These are phyloP conservation scores for Cucurbita ficifolia DNA, from an alignment of 306 rosid species.

Conservation along the genomic window DNA sequence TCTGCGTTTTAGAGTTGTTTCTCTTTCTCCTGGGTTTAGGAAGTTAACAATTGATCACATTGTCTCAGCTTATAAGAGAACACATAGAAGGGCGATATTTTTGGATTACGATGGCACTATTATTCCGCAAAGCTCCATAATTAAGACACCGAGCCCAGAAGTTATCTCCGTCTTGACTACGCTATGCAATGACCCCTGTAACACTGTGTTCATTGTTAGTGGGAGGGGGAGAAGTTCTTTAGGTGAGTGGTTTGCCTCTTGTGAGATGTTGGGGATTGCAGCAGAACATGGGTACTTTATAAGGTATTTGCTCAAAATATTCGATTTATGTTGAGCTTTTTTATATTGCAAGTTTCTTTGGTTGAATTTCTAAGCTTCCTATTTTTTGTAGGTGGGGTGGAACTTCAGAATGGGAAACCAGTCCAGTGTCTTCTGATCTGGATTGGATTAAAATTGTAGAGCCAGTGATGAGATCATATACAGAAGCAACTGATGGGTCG, in stretches of 20 bases:
- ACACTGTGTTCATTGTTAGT: conserved; percentile 14
- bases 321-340: not conserved
- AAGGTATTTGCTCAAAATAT: not conserved
- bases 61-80: conserved; percentile 14
- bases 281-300: conserved; percentile 13
- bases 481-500: conserved; percentile 12
- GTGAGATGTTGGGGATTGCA: conserved; percentile 14
- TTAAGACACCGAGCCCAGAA: conserved; percentile 9
- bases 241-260: conserved; percentile 12
- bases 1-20: conserved; percentile 13
- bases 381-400: conserved; percentile 13
- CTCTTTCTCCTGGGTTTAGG: conserved; percentile 15
- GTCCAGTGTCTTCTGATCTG: conserved; percentile 8
- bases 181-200: conserved; percentile 10
- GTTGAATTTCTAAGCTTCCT: not conserved
- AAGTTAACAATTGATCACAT: conserved; percentile 12
- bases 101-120: conserved; percentile 13
- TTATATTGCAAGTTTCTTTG: not conserved
- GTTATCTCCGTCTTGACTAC: conserved; percentile 7
- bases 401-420: conserved; percentile 12
- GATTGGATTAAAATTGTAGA: conserved; percentile 13
- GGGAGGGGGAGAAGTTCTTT: conserved; percentile 13
- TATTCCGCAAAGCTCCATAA: conserved; percentile 11
- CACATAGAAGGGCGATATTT: conserved; percentile 13
- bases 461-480: conserved; percentile 11